Base-by-base conservation (phyloP, 495 filamentous ascomycete genomes). In the Pyrenula massariospora region DNA sequence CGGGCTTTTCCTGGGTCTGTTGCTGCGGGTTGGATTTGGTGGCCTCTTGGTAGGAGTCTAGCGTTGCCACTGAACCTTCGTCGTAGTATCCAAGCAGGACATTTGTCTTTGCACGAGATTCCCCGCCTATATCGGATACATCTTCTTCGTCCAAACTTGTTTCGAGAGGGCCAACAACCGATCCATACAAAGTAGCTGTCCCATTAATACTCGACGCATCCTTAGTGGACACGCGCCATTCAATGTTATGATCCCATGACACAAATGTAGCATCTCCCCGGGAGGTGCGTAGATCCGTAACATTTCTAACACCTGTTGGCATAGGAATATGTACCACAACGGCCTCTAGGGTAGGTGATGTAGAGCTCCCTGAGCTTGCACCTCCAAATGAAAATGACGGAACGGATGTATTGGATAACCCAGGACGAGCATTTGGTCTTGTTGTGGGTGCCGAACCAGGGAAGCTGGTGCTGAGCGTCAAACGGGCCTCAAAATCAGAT, bases 401-500 rank as follows among this genome's bases (percentile, higher is more conserved):
- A 8, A 77, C 78, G n/a, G 82, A 79, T 23, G 68, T 70, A 0
- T 77, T 76, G n/a, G 80, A 79, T 48, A 50, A 36, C 54, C 76
- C 73, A 54, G 59, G 57, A 11, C 73, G 68, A 24, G 61, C 59
- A 10, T 63, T 60, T 12, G 67, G 60, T 22, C 74, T 70, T 15
- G 68, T 69, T 23, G 64, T 60, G 12, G 74, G 63, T 11, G 62
- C 58, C 24, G 71, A 61, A 19, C 74, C 73, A 0, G 77, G 68
- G 22, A 84, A 82, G 57, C 80, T 84, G 1, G 82, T 76, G 55
- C 83, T 85, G 25, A 94, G 77, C 49, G 82, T 78, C 11, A 96
- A 68, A 25, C 88, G 80, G 24, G 95, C 88, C 65, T 98, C 93
- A 59, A 98, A 97, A 23, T 98, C 93, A 2, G 85, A 77, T 10